Evolutionary conservation across 169 alveolate species (phyloP), one percentile per base, ranked within the genome.

Genomic region (Plasmodium inui): DNA sequence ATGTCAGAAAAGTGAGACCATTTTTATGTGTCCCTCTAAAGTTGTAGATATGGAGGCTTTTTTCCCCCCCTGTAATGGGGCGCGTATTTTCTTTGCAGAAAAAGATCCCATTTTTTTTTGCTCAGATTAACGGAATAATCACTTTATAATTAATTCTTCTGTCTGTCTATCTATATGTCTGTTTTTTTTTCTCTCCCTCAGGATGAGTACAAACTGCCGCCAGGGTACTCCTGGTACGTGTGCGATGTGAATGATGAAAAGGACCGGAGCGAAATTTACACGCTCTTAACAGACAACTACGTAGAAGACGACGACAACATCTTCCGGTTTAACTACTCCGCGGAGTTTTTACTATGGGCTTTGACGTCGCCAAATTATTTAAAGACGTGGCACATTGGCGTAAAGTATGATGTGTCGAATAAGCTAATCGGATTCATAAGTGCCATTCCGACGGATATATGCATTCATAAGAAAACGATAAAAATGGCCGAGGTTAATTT

Each of bases 261-360:
- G 3, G 96, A 96, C 17, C 80, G 94, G 44, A 73, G 83, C 3
- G 96, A 93, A 83, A 93, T 95, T 28, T 73, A 85, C 80, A 95
- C 93, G 0, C 95, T 99, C 71, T 96, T 99, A 83, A 97, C 96
- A 41, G 97, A 98, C 83, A 97, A 99, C 95, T 99, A 99, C 96
- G 99, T 99, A 14, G 99, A 99, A 90, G 99, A 99, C 97, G 99
- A 98, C 84, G 99, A 98, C 94, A 96, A 96, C 83, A 97, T 97
- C 97, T 99, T 99, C 94, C 98, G 99, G 92, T 99, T 99, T 88
- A 99, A 99, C 91, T 99, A 99, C 95, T 97, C 99, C 22, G 96
- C 97, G 46, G 99, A 97, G 57, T 99, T 99, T 93, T 94, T 99
- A 74, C 94, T 93, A 84, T 99, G 99, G 99, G 99, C 99, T 32